Evolutionary conservation across 2,329 filamentous ascomycete genomes (phyloP).

Genomic region (Talaromyces sp.): DNA sequence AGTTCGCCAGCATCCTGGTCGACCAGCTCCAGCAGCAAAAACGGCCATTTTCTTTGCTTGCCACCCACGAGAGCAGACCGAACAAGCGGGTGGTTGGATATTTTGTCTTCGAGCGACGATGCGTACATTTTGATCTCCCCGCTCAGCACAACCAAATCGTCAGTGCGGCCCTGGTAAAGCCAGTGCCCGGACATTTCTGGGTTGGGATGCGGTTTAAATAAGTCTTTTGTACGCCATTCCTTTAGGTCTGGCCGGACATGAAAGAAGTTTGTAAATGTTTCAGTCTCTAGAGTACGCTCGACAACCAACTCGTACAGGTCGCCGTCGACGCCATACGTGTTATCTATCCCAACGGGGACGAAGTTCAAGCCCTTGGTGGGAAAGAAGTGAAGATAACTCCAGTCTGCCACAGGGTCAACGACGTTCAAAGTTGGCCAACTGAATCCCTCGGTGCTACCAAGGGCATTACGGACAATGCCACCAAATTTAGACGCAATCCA

Average conservation of each 20-base stretch:
- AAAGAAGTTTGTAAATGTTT: slow-evolving; percentile 17
- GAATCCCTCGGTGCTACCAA: slow-evolving; percentile 21
- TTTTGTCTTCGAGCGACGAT: slow-evolving; percentile 17
- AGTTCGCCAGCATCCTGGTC: neutral
- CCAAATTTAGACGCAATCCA: slow-evolving; percentile 15
- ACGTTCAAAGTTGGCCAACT: slow-evolving; percentile 13
- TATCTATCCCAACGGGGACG: neutral
- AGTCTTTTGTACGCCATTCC: slow-evolving; percentile 18
- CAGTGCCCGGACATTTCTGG: slow-evolving; percentile 13
- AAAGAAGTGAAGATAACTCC: slow-evolving; percentile 17
- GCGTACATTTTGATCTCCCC: slow-evolving; percentile 19
- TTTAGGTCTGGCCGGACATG: slow-evolving; percentile 13
- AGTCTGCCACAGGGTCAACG: slow-evolving; percentile 10
- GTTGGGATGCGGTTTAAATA: slow-evolving; percentile 18
- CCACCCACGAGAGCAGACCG: slow-evolving; percentile 19
- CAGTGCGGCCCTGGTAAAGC: slow-evolving; percentile 19
- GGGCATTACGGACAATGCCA: neutral
- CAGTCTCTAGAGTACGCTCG: slow-evolving; percentile 10
- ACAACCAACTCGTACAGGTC: slow-evolving; percentile 20
- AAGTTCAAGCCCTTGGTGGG: slow-evolving; percentile 12
- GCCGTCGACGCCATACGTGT: neutral
- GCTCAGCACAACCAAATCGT: slow-evolving; percentile 15
- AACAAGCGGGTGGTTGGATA: slow-evolving; percentile 15
- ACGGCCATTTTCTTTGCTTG: slow-evolving; percentile 14
- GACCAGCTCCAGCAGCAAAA: slow-evolving; percentile 17